Percentiles rank a stretch among this genome's conserved stretches.
These are phyloP conservation scores for Eucalyptus marginata DNA, from an alignment of 345 rosid genomes.

Conservation along the genomic window DNA sequence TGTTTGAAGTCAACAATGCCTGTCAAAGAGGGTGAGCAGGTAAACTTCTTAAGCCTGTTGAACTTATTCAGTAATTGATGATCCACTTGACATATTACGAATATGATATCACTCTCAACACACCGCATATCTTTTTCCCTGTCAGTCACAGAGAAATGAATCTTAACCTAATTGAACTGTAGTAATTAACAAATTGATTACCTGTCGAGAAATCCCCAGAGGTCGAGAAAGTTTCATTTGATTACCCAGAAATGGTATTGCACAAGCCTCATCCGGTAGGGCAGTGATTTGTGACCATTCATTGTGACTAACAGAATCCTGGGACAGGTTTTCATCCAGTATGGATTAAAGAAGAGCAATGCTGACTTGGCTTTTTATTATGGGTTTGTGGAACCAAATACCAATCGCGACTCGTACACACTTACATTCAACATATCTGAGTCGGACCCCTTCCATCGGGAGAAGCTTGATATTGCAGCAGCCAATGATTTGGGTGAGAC, in stretches of 20 bases:
- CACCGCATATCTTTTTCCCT: background rate
- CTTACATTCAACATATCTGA: background rate
- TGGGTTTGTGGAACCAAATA: conserved; percentile 1
- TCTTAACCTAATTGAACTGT: background rate
- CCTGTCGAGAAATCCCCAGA: background rate
- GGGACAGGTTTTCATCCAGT: conserved; percentile 5
- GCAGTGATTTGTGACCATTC: background rate
- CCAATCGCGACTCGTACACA: background rate
- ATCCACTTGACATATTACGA: too few species aligned
- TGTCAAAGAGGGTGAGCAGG: too few species aligned
- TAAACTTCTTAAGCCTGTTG: too few species aligned
- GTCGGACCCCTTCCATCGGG: background rate
- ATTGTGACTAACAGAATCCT: background rate
- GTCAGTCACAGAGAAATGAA: background rate
- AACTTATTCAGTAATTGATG: too few species aligned
- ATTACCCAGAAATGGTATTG: background rate
- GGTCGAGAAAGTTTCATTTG: background rate
- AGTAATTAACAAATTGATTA: background rate
- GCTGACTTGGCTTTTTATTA: conserved; percentile 7
- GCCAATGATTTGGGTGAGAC: background rate
- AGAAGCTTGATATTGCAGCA: background rate
- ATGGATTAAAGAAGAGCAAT: conserved; percentile 4
- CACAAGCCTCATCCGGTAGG: background rate
- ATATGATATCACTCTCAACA: background rate
- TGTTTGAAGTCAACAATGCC: too few species aligned